Base-by-base conservation (phyloP, 2,329 filamentous ascomycete species). In the Zopfia rhizophila region DNA sequence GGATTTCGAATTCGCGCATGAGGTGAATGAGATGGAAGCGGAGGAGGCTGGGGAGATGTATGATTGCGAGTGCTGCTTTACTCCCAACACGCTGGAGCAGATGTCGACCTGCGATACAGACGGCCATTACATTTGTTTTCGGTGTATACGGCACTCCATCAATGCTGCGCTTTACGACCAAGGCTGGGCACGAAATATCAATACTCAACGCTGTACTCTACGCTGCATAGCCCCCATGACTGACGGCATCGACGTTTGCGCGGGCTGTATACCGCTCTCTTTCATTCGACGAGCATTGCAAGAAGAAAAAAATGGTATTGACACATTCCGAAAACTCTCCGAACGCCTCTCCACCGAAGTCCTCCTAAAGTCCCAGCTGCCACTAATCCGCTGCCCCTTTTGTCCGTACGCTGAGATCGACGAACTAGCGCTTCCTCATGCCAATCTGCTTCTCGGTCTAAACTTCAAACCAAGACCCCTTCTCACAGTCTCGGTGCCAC, bases 101-200 rank as follows among this genome's bases (percentile, higher is more conserved):
- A 81, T 92, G 46, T 84, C 88, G 0, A 81, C 83, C n/a, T 94
- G 90, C 74, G 82, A 82, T 63, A 72, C 78, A 22, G 79, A 82
- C 3, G 85, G 83, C 2, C 90, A 94, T 72, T 82, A 89, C 65
- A 79, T 93, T 42, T 94, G 90, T 73, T 87, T 92, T 72, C 83
- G 83, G 32, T 97, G 94, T 70, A 86, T 97, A 38, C 87, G 87
- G 53, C 85, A 88, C 55, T 87, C 91, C 8, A 82, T 93, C 48
- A 88, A 87, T 37, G 93, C 97, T 68, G 91, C 92, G 2, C 77
- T 97, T 0, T 97, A 96, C 66, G 94, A 94, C 0, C 94, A 97
- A 69, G 90, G 90, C 39, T 97, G 93, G 90, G 83, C 85, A 37
- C 86, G 88, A 48, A 94, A 84, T 60, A 87, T 97, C 58, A 82